phyloP scores from a whole-genome alignment of 225 moss, liverwort and hornwort genomes.

The Takakia lepidozioides region DNA sequence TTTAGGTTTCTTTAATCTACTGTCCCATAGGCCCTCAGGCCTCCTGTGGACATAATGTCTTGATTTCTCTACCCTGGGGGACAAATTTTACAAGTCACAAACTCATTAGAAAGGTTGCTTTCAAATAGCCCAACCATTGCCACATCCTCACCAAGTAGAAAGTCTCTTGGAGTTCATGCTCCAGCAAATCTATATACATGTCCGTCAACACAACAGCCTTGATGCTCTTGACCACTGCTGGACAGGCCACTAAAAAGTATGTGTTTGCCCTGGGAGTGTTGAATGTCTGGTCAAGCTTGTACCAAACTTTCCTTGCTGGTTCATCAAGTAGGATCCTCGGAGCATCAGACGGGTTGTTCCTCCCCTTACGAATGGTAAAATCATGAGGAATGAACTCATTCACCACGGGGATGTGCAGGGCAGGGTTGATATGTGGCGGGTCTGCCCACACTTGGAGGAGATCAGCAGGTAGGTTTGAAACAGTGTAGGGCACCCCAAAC shows the following conservation, averaged over 20 bases:
- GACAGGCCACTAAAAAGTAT: constrained; percentile 29
- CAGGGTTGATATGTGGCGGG: constrained; percentile 25
- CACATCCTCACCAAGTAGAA: constrained; percentile 21
- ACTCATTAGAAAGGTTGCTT: too few relatives aligned
- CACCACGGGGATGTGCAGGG: constrained; percentile 24
- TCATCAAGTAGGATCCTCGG: constrained; percentile 40
- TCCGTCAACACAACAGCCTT: constrained; percentile 31
- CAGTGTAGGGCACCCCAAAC: constrained; percentile 41
- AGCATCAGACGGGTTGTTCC: constrained; percentile 8
- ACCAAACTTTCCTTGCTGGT: constrained; percentile 37
- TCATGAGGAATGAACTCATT: constrained; percentile 44
- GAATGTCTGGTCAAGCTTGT: constrained; percentile 26
- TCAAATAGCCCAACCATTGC: too few relatives aligned
- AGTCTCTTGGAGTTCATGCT: constrained; percentile 21
- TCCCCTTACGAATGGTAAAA: constrained; percentile 8
- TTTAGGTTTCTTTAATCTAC: too few relatives aligned
- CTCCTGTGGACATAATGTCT: too few relatives aligned
- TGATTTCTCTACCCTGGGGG: too few relatives aligned
- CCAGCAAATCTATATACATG: constrained; percentile 16
- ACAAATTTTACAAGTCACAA: too few relatives aligned
- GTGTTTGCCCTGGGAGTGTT: constrained; percentile 23
- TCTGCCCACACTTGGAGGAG: constrained; percentile 30
- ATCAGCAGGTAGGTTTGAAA: constrained; percentile 18
- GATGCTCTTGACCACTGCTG: constrained; percentile 13
- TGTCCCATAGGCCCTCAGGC: too few relatives aligned